Evolutionary conservation across 148 eudicot species (phyloP).

Genomic region (Dianthus caryophyllus): DNA sequence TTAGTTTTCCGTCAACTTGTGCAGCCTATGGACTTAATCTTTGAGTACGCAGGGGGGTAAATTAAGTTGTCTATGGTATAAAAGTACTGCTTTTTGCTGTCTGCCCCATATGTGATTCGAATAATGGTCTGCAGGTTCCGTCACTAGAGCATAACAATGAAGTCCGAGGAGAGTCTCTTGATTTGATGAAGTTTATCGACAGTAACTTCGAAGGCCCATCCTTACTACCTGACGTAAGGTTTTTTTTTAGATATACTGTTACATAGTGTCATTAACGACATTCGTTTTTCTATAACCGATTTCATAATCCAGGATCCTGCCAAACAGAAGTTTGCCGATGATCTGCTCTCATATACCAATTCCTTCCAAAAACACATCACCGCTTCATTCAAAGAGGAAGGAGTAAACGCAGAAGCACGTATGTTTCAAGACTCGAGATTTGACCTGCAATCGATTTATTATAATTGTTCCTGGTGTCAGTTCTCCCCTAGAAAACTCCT

Average conservation of each 20-base stretch:
- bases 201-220: slow-evolving; percentile 70
- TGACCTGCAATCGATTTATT: too few species aligned
- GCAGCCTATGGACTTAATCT: too few species aligned
- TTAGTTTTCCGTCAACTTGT: too few species aligned
- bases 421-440: slow-evolving; percentile 21
- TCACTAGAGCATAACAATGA: slow-evolving; percentile 71
- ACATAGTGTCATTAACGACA: neutral
- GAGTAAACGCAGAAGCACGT: slow-evolving; percentile 51
- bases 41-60: neutral
- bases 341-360: slow-evolving; percentile 40
- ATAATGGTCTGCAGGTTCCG: slow-evolving; percentile 52
- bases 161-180: slow-evolving; percentile 77
- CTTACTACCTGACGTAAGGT: slow-evolving; percentile 54
- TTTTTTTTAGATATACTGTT: neutral
- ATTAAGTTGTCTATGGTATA: neutral
- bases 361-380: slow-evolving; percentile 51
- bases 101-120: neutral
- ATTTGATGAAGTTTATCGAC: slow-evolving; percentile 61
- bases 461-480: neutral
- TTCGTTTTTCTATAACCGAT: slow-evolving; percentile 4
- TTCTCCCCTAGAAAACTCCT: neutral
- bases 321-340: slow-evolving; percentile 52
- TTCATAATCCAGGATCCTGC: slow-evolving; percentile 44
- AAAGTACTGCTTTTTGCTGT: neutral
- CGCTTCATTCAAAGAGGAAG: slow-evolving; percentile 52